A percentile compares a stretch with the other conserved stretches of the same genome.
Conservation (phyloP, 2,329 filamentous ascomycete species). For the Sporothrix mexicana region DNA sequence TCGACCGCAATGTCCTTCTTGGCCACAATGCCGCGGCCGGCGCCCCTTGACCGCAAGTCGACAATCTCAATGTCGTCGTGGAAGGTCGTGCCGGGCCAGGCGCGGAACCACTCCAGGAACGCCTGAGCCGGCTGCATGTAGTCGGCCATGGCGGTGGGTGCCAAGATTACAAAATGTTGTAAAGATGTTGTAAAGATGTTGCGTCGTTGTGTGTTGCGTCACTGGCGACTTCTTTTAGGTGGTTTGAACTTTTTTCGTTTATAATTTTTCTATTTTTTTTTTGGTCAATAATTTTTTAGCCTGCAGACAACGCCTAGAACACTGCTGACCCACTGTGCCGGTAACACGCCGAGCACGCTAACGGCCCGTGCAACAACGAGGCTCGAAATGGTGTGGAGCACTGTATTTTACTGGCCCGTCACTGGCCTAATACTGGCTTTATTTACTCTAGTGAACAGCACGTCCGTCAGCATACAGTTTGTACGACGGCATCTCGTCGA, state of each 20-base stretch:
- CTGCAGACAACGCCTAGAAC: not conserved
- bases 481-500: conserved; percentile 24
- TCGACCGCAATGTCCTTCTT: conserved; percentile 71
- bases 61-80: conserved; percentile 58
- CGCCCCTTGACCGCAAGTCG: conserved; percentile 57
- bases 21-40: conserved; percentile 70
- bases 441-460: no score
- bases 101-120: conserved; percentile 62
- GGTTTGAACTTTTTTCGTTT: not conserved
- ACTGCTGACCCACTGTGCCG: conserved; percentile 19
- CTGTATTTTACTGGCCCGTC: no score
- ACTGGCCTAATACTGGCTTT: no score
- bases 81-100: conserved; percentile 59
- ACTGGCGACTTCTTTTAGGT: not conserved
- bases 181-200: not conserved
- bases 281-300: not conserved
- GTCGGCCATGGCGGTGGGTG: conserved; percentile 36
- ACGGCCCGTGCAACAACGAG: conserved; percentile 24
- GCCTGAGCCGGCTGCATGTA: conserved; percentile 53
- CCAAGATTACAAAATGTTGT: not conserved
- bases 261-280: not conserved
- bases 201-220: not conserved
- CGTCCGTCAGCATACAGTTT: not conserved
- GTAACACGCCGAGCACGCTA: conserved; percentile 26
- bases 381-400: conserved; percentile 3